A percentile compares a stretch with the other conserved stretches of the same genome.
phyloP scores from a whole-genome alignment of 805 yeast genomes.

The Yamadazyma kitorensis region DNA sequence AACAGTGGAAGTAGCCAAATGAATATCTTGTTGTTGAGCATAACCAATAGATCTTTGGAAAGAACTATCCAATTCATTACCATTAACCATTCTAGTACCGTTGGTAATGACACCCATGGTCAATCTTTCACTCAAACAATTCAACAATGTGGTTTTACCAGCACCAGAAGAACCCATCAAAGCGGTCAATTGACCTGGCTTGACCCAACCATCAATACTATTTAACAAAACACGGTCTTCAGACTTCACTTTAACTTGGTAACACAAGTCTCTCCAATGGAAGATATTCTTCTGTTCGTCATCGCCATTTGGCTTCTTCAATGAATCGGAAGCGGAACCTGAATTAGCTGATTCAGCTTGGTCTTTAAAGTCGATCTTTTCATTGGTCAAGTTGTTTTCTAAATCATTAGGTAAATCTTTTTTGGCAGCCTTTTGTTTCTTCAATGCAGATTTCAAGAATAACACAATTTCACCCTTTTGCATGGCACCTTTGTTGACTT shows the following conservation, averaged over 20 bases:
- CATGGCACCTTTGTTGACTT: constrained; percentile 22
- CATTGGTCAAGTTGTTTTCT: constrained; percentile 29
- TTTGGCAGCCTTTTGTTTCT: constrained; percentile 23
- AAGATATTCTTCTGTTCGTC: constrained; percentile 30
- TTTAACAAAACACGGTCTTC: constrained; percentile 39
- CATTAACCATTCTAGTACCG: constrained; percentile 61
- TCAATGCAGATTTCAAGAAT: constrained; percentile 28
- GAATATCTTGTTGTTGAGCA: constrained; percentile 78
- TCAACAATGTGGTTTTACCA: constrained; percentile 75
- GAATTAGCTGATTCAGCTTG: constrained; percentile 12
- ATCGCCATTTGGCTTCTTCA: constrained; percentile 26
- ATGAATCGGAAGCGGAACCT: constrained; percentile 22
- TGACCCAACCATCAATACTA: constrained; percentile 59
- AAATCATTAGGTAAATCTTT: constrained; percentile 24
- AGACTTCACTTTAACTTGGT: constrained; percentile 34
- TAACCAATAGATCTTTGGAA: constrained; percentile 78
- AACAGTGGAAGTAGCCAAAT: constrained; percentile 64
- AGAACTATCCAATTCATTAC: constrained; percentile 57
- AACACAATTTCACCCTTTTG: constrained; percentile 30
- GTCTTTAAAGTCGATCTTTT: constrained; percentile 13
- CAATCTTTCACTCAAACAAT: constrained; percentile 64
- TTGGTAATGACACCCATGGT: constrained; percentile 32
- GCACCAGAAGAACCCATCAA: constrained; percentile 87
- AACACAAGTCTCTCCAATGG: constrained; percentile 39
- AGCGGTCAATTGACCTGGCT: constrained; percentile 81